Base-by-base conservation (phyloP, 2,329 filamentous ascomycete species). In the Phialocephala sp. region DNA sequence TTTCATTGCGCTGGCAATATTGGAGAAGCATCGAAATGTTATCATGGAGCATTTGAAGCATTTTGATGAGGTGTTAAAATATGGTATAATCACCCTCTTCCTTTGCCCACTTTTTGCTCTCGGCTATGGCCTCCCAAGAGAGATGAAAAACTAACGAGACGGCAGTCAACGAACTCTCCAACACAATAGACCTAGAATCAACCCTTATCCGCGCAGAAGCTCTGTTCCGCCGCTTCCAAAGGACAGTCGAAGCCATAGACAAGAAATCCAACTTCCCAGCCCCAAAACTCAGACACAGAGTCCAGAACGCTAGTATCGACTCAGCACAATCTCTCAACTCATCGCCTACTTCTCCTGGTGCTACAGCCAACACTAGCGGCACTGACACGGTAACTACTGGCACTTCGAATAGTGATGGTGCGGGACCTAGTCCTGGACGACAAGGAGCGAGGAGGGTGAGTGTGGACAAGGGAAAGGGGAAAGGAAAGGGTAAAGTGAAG, bases 51-150 rank as follows among this genome's bases (percentile, higher is more conserved):
- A 99, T 78, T 81, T 99, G 32, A 87, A 93, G 76, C 92, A 94
- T 72, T 99, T 99, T 79, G 95, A 99, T 70, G 96, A 99, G 78
- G 93, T 99, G 37, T 81, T 99, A 35, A 99, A 99, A 83, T 99
- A 98, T 76, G 85, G 92, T 94, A 85, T 64, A 89, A 82, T 35
- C 27, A 22, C 8, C 35, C 3, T 18, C 35, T 57, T 45, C 20
- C 63, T 18, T n/a, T n/a, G n/a, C n/a, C n/a, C n/a, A n/a, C n/a
- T n/a, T 65, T 60, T 41, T 43, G 14, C n/a, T 60, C 12, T 54
- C 12, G 4, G 0, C 12, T 6, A 22, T 20, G 20, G 22, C 27
- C n/a, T 39, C 4, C 5, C 27, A 20, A n/a, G 36, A n/a, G 4
- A n/a, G 27, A 9, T 1, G 27, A n/a, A n/a, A 20, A 14, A 14